Conservation (phyloP, 1,284 basidiomycete species). For the Laetiporus sulphureus region DNA sequence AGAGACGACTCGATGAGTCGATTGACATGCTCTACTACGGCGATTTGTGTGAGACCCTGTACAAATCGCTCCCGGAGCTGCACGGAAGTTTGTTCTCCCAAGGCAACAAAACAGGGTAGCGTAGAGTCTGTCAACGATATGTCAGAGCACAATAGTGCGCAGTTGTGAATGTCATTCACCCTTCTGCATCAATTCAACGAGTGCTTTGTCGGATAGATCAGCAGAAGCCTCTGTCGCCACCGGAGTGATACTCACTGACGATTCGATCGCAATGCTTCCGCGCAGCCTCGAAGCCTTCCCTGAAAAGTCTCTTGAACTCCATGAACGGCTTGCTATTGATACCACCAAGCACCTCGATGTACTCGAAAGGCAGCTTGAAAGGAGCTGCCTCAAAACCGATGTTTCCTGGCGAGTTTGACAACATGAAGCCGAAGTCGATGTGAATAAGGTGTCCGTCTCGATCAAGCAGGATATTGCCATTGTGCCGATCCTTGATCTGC, state of each 20-base stretch:
- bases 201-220: slow-evolving; percentile 39
- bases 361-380: slow-evolving; percentile 94
- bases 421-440: slow-evolving; percentile 99
- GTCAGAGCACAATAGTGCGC: neutral
- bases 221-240: neutral
- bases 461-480: slow-evolving; percentile 97
- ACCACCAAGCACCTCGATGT: slow-evolving; percentile 95
- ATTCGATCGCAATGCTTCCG: slow-evolving; percentile 97
- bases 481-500: slow-evolving; percentile 98
- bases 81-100: slow-evolving; percentile 86
- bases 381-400: slow-evolving; percentile 98
- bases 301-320: slow-evolving; percentile 87
- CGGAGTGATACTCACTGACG: slow-evolving; percentile 62
- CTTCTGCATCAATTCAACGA: slow-evolving; percentile 97
- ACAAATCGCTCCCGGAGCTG: slow-evolving; percentile 93
- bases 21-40: slow-evolving; percentile 88
- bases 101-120: slow-evolving; percentile 87
- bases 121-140: slow-evolving; percentile 61
- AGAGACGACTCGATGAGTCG: slow-evolving; percentile 81
- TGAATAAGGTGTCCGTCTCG: slow-evolving; percentile 91
- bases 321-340: slow-evolving; percentile 70
- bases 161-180: slow-evolving; percentile 34
- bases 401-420: slow-evolving; percentile 94
- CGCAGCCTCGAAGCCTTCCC: slow-evolving; percentile 89
- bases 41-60: slow-evolving; percentile 79